Conservation (phyloP, 1,284 basidiomycete genomes). For the Pisolithus thermaeus region DNA sequence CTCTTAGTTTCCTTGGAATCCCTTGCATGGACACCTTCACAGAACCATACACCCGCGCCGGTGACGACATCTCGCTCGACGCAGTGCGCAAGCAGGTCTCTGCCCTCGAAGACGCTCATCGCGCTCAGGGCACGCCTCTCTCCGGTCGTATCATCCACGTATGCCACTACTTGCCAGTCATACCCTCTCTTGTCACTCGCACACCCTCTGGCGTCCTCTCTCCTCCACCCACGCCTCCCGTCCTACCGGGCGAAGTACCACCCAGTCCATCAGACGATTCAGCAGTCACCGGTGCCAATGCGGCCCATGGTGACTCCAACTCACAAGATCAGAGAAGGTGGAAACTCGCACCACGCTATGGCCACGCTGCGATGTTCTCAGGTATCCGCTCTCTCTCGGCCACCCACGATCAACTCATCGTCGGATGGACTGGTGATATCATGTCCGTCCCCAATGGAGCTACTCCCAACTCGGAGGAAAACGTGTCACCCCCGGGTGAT, state of each 20-base stretch:
- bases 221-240: constrained; percentile 65
- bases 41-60: constrained; percentile 35
- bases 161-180: constrained; percentile 76
- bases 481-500: constrained; percentile 10
- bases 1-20: background rate
- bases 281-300: constrained; percentile 8
- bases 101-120: constrained; percentile 65
- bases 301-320: constrained; percentile 9
- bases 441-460: constrained; percentile 34
- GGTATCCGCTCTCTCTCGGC: constrained; percentile 83
- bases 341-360: constrained; percentile 78
- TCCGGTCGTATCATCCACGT: constrained; percentile 86
- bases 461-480: constrained; percentile 16
- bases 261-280: constrained; percentile 21
- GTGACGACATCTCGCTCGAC: constrained; percentile 39
- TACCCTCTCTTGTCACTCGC: constrained; percentile 46
- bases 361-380: constrained; percentile 93
- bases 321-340: constrained; percentile 38
- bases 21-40: constrained; percentile 42
- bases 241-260: constrained; percentile 39
- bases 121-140: constrained; percentile 61
- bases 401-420: constrained; percentile 85
- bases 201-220: constrained; percentile 52
- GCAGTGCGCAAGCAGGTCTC: constrained; percentile 56
- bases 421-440: constrained; percentile 94